Evolutionary conservation across 495 filamentous ascomycete species (phyloP).

Genomic region (Daldinia grandis): DNA sequence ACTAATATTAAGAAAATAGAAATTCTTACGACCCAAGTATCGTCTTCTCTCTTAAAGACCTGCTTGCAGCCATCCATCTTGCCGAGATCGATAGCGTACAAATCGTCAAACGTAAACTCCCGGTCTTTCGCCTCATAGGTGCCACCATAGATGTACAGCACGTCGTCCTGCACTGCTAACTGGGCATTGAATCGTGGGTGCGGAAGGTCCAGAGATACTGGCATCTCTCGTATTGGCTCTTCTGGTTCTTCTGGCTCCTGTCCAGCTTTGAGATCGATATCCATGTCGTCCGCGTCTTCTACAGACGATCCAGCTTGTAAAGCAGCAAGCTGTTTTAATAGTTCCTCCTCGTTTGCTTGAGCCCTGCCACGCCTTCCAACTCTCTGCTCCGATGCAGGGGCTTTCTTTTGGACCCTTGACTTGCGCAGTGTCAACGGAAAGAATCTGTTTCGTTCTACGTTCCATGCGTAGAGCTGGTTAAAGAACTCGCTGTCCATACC

Average conservation of each 20-base stretch:
- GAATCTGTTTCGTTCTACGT: conserved; percentile 91
- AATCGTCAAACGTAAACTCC: conserved; percentile 93
- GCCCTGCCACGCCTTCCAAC: conserved; percentile 73
- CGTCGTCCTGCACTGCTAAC: conserved; percentile 88
- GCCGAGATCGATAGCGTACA: conserved; percentile 89
- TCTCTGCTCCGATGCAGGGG: conserved; percentile 58
- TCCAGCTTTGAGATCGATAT: conserved; percentile 55
- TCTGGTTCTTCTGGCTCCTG: conserved; percentile 58
- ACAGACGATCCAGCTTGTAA: conserved; percentile 73
- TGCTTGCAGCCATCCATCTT: conserved; percentile 92
- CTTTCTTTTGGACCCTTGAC: conserved; percentile 68
- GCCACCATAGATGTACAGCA: conserved; percentile 91
- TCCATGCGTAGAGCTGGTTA: conserved; percentile 87
- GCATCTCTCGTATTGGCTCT: conserved; percentile 60
- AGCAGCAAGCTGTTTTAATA: conserved; percentile 82
- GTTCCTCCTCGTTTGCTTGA: conserved; percentile 87
- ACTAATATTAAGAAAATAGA: not conserved
- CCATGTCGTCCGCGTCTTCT: conserved; percentile 64
- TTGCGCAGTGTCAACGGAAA: conserved; percentile 83
- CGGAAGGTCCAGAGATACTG: conserved; percentile 77
- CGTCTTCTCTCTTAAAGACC: conserved; percentile 82
- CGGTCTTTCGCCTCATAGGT: conserved; percentile 94
- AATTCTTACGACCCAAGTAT: conserved; percentile 77
- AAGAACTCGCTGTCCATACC: conserved; percentile 97
- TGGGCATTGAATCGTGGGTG: conserved; percentile 89